phyloP scores from a whole-genome alignment of 2,329 filamentous ascomycete genomes.

The Diaporthe velutina region DNA sequence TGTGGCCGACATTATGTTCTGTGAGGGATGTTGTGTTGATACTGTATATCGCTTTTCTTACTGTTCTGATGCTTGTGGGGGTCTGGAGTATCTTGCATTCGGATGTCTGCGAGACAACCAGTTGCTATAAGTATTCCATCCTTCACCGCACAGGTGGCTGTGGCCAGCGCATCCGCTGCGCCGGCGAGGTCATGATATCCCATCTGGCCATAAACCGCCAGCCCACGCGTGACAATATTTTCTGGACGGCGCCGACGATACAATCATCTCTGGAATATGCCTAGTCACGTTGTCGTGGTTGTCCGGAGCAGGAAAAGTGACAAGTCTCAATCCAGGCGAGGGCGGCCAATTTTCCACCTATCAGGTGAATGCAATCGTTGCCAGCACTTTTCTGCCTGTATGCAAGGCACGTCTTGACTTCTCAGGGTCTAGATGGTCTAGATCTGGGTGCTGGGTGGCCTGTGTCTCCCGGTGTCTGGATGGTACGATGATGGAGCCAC shows the following conservation, averaged over 20 bases:
- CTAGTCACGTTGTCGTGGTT: slow-evolving; percentile 10
- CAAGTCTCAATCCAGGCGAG: neutral
- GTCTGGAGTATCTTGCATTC: neutral
- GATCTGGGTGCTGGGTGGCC: neutral
- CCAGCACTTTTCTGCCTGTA: slow-evolving; percentile 6
- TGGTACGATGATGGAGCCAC: slow-evolving; percentile 28
- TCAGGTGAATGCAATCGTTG: neutral
- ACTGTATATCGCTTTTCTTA: neutral
- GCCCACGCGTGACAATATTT: slow-evolving; percentile 7
- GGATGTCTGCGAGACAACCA: neutral
- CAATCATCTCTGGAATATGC: neutral
- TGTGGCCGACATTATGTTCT: slow-evolving; percentile 17
- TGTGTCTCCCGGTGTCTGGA: neutral
- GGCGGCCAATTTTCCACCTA: slow-evolving; percentile 25
- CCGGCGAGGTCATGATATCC: slow-evolving; percentile 28
- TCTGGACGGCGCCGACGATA: slow-evolving; percentile 21
- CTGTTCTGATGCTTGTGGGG: neutral
- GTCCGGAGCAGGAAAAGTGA: slow-evolving; percentile 6
- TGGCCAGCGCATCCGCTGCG: slow-evolving; percentile 6
- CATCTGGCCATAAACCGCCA: slow-evolving; percentile 25
- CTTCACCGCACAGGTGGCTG: neutral
- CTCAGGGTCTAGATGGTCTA: neutral
- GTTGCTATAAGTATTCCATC: slow-evolving; percentile 9
- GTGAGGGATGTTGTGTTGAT: neutral
- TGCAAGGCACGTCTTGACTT: neutral